Base-by-base conservation (phyloP, 768 basidiomycete genomes). In the Suillus sp. region DNA sequence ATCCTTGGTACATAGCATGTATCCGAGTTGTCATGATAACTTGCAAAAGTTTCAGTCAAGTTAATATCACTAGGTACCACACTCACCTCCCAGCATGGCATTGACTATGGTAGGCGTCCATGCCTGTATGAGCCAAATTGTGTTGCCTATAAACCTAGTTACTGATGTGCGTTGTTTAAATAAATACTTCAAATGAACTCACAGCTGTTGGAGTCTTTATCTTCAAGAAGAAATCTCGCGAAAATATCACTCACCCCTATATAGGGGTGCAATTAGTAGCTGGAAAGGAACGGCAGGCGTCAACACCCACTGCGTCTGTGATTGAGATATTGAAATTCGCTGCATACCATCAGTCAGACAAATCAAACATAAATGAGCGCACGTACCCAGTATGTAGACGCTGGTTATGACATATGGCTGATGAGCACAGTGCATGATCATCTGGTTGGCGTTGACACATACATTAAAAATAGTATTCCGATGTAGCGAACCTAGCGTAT, bases 1-100 rank as follows among this genome's bases (percentile, higher is more conserved):
- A 51, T 30, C 50, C 16, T 4, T 51, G 50, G 4, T 51, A 51
- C 50, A 51, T 51, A 30, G 50, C 50, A 20, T 51, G 4, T 51
- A 51, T 51, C 27, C 50, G 50, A 51, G 27, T 20, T 27, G 27
- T 20, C 50, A 51, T 51, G 50, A 51, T 51, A 27, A 51, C 50
- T 51, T 18, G 50, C 16, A 30, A 18, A 30, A 30, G 18, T 51
- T 30, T 51, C 27, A 51, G 50, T 20, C 50, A 18, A 30, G 25
- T 20, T 30, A 5, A 30, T 30, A 51, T 30, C 18, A 51, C 4
- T 20, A 51, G 27, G 50, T 18, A 18, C 50, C 27, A 2, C 8
- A 30, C 50, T 51, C 50, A 51, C 50, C 18, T 10, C 50, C 50
- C 27, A 51, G 50, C 27, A 51, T 51, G 27, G 50, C 27, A 30